Base-by-base conservation (phyloP, 139 green algal genomes). In the Helicosporidium sp. region DNA sequence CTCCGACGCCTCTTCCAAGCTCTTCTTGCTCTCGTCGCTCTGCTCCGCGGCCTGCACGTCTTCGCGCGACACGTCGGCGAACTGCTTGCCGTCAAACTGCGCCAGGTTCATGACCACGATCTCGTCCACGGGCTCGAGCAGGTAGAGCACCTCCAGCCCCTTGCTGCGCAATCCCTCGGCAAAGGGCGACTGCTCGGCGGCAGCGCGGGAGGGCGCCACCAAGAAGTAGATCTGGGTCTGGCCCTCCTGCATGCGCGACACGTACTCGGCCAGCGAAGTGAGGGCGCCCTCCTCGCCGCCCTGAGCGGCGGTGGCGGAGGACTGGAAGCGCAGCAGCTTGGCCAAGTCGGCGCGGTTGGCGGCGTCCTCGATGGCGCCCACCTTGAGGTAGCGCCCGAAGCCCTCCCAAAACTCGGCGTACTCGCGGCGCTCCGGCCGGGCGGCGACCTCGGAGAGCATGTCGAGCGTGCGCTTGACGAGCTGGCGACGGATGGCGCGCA, bases 121-220 rank as follows among this genome's bases (percentile, higher is more conserved):
- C 79, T 98, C 89, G 47, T 98, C 89, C 34, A 95, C 89, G 8
- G 88, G 69, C 66, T 98, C 89, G 16, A 72, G 81, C 39, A 95
- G 64, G 69, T 87, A 98, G 45, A 98, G 66, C 39, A 98, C 78
- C 73, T 97, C 85, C 20, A 36, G 51, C 50, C 57, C 33, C 31
- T 65, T 34, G 53, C 61, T 8, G 36, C 37, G 51, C 43, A 62
- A 58, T 23, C 34, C 26, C 48, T 67, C 66, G 20, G 65, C 63
- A 40, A 64, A 51, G 7, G 44, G 55, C 10, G 58, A 54, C 13
- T 57, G 36, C 23, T 59, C 28, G 12, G 24, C 25, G 6, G 47
- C 36, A 24, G 50, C 15, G 40, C 70, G 10, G 31, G 31, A 37
- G 13, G 31, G 10, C 13, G 31, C 31, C 10, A 37, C 10, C 10